Base-by-base conservation (phyloP, 2,329 filamentous ascomycete genomes). In the Fusarium compactum region DNA sequence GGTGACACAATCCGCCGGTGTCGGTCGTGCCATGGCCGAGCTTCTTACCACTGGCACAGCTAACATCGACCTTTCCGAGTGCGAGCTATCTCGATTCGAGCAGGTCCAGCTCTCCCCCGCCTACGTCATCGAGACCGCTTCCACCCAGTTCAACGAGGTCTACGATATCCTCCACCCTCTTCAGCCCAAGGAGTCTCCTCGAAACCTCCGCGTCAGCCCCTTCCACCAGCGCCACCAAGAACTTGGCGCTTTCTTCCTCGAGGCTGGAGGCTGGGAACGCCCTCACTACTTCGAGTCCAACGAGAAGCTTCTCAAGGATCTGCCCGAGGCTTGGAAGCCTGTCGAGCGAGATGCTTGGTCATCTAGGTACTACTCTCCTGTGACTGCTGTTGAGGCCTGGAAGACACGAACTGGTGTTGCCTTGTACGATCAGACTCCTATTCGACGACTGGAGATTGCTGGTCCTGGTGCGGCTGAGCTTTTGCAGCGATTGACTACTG, bases 1-100 rank as follows among this genome's bases (percentile, higher is more conserved):
- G 89, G 89, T 90, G 1, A 91, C 89, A 20, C 89, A 91, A 68
- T 90, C 88, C 0, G 88, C 87, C 0, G 89, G 89, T 25, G 85
- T 90, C 3, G 89, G 89, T 11, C 84, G 87, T 27, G 87, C 89
- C 0, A 74, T 91, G 2, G 89, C 89, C 1, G 83, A 91, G 73
- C 73, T 88, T 0, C 78, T 91, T 27, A 90, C 88, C 0, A 82
- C 81, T 1, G 89, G 88, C 5, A 81, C 80, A 25, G 88, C 88
- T 0, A 76, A 82, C 7, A 82, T 89, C 34, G 88, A 90, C 54
- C 78, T 90, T 6, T 79, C 85, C 4, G 89, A 89, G 43, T 89
- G 87, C 69, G 88, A 90, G 41, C 76, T 91, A 0, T 81, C 83
- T 3, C 86, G 89, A 3, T 91, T 91, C 51, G 89, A 91, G 67